These are phyloP conservation scores for Balamuthia mandrillaris DNA, from an alignment of 208 protist species.

Conservation along the genomic window DNA sequence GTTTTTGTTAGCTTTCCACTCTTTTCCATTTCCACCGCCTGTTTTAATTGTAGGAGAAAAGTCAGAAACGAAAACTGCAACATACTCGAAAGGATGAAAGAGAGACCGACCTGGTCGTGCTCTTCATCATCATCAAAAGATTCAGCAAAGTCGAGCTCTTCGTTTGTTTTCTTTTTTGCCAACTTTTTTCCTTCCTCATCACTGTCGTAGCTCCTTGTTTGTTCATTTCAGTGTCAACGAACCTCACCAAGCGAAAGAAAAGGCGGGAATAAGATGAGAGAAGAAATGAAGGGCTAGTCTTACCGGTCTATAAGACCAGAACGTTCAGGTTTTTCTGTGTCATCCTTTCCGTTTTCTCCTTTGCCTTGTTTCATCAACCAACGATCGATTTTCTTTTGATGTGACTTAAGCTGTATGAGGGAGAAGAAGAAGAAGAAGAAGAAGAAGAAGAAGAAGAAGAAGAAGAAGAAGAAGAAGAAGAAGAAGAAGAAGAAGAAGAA, in stretches of 20 bases:
- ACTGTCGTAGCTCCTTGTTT: neutral
- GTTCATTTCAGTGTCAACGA: neutral
- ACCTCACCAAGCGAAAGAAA: neutral
- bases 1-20: no score
- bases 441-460: neutral
- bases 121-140: no score
- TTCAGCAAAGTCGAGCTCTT: no score
- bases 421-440: neutral
- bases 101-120: no score
- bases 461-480: neutral
- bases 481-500: neutral
- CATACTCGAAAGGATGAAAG: no score
- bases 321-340: neutral
- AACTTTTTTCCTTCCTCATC: no score
- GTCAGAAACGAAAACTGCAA: no score
- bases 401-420: neutral
- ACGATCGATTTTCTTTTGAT: neutral
- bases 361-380: neutral
- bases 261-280: neutral
- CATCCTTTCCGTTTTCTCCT: neutral
- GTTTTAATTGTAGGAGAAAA: no score
- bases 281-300: neutral
- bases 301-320: neutral
- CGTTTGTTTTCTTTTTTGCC: no score
- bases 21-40: no score